Base-by-base conservation (phyloP, 2,329 filamentous ascomycete species). In the Plenodomus biglobosus region DNA sequence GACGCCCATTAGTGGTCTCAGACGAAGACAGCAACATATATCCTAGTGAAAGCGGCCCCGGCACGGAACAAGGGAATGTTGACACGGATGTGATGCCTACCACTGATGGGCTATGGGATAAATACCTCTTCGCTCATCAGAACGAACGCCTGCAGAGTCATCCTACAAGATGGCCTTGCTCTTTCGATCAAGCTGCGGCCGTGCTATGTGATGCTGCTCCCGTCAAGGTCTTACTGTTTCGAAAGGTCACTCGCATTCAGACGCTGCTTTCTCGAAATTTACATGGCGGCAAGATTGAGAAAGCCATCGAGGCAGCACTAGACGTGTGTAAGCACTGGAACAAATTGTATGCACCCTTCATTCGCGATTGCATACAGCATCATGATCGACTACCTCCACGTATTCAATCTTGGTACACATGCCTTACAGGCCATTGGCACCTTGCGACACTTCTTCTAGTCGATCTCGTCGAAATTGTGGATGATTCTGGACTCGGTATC, bases 391-490 rank as follows among this genome's bases (percentile, higher is more conserved):
- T 84, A 1, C 79, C 80, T 1, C 59, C 76, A 10, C 78, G 78
- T 13, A 75, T 84, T 3, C 80, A 82, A 57, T 81, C 80, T 36
- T 85, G 82, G 82, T 84, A 83, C 50, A 75, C 82, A 13, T 78
- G 81, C 43, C 74, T 85, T 19, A 71, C 76, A 0, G 79, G 78
- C 0, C 82, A 84, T 53, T 85, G 81, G 77, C 79, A 83, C 53
- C 75, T 84, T 2, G 82, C 76, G 2, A 74, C 76, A 0, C 74
- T 85, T 36, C 70, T 84, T 19, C 67, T 84, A 3, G 78, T 80
- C 27, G 81, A 85, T 46, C 62, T 78, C 3, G 69, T 85, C 11
- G 77, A 80, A 39, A 64, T 73, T 20, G 74, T 82, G 18, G 81
- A 84, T 42, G 68, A 73, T 36, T 60, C 61, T 4, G 60, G 61